Evolutionary conservation across 176 grass and related monocot species (phyloP), one percentile per base, ranked within the genome.

Genomic region (Oryza meridionalis): DNA sequence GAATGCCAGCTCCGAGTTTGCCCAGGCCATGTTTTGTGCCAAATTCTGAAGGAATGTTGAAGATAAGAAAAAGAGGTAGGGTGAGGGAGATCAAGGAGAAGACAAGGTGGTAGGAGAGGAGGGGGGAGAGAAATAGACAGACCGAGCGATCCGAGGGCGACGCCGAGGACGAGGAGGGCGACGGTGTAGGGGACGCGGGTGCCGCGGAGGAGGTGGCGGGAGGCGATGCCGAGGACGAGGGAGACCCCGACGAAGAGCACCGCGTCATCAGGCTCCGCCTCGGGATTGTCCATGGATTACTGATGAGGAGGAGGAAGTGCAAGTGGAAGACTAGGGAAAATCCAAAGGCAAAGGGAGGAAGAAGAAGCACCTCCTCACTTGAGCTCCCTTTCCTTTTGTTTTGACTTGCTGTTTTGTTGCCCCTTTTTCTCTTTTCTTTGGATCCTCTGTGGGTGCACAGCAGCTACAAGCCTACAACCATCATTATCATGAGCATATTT

Each of bases 161-260:
- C 70, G 26, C 95, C 95, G 63, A 95, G 85, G 75, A 95, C 21
- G 72, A 98, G 95, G 25, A 98, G 95, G 12, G 95, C 95, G 85
- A 95, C 91, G 49, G 95, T 98, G 87, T 98, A 98, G 72, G 95
- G 95, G 37, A 98, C 92, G 49, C 92, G 90, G 22, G 95, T 98
- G 59, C 95, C 95, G 37, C 81, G 85, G 35, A 98, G 95, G 84
- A 97, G 81, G 70, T 97, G 92, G 76, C 94, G 92, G 29, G 92
- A 97, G 53, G 84, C 92, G 86, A 97, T 97, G 71, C 95, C 95
- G 75, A 97, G 95, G 79, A 97, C 82, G 75, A 97, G 81, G 4
- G 95, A 77, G 42, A 98, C 90, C 76, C 91, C 95, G 21, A 95
- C 82, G 90, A 98, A 98, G 75, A 98, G 79, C 79, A 98, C 95